Percentiles rank a stretch among this genome's conserved stretches.
These are phyloP conservation scores for Picea sitchensis DNA, from an alignment of 75 land plant species.

Conservation along the genomic window DNA sequence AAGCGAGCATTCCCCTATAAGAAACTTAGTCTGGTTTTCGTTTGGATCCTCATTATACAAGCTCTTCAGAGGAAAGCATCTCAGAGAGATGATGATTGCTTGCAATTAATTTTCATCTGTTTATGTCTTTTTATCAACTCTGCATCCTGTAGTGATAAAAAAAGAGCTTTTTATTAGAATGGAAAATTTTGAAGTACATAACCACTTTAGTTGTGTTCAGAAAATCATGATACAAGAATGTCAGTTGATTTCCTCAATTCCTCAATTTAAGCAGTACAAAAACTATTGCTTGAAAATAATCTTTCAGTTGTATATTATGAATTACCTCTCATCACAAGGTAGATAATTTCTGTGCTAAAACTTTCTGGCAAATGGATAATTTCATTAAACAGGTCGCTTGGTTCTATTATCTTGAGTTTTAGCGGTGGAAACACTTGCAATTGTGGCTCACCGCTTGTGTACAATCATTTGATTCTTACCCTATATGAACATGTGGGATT, in stretches of 20 bases:
- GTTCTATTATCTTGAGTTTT: not conserved
- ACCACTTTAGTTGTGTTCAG: not conserved
- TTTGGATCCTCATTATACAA: not conserved
- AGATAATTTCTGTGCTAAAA: not conserved
- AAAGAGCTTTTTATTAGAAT: not conserved
- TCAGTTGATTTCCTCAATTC: not conserved
- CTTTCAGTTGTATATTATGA: not conserved
- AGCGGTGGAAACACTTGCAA: not conserved
- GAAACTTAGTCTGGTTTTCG: not conserved
- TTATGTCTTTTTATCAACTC: not conserved
- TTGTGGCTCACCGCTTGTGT: not conserved
- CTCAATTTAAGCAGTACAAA: not conserved
- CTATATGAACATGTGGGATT: not conserved
- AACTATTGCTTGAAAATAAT: not conserved
- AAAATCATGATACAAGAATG: not conserved
- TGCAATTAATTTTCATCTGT: not conserved
- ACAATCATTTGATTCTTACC: not conserved
- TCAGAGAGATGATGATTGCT: not conserved
- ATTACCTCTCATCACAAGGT: not conserved
- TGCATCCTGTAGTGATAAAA: not conserved
- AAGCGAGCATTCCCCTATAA: not conserved
- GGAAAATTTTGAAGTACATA: not conserved
- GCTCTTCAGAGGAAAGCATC: not conserved
- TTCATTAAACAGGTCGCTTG: not conserved
- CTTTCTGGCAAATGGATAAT: not conserved